phyloP scores from a whole-genome alignment of 2,329 filamentous ascomycete genomes.

The Fusarium tjaetaba region DNA sequence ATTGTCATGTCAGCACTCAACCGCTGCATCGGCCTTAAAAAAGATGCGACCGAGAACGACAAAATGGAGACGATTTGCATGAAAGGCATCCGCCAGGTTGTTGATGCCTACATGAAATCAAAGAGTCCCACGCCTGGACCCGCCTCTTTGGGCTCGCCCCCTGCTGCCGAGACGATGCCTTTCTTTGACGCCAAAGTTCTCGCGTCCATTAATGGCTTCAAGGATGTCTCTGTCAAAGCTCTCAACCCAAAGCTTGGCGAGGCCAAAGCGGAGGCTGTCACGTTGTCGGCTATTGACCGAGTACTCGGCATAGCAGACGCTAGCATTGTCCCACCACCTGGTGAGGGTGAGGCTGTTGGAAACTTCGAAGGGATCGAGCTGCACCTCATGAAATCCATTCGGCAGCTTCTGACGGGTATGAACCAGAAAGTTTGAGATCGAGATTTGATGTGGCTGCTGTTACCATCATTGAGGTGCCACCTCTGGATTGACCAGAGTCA shows the following conservation, averaged over 20 bases:
- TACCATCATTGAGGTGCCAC: neutral
- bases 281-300: slow-evolving; percentile 62
- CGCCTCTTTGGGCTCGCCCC: slow-evolving; percentile 38
- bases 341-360: slow-evolving; percentile 46
- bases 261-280: slow-evolving; percentile 56
- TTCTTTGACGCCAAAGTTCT: slow-evolving; percentile 55
- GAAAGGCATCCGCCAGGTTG: slow-evolving; percentile 54
- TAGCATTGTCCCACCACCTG: slow-evolving; percentile 52
- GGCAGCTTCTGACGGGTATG: slow-evolving; percentile 53
- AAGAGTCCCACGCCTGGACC: slow-evolving; percentile 49
- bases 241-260: slow-evolving; percentile 54
- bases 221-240: slow-evolving; percentile 56
- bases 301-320: slow-evolving; percentile 59
- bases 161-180: slow-evolving; percentile 38
- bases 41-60: slow-evolving; percentile 55
- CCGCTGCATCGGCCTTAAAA: slow-evolving; percentile 60
- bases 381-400: slow-evolving; percentile 54
- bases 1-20: slow-evolving; percentile 65
- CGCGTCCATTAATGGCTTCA: slow-evolving; percentile 56
- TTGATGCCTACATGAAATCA: slow-evolving; percentile 55
- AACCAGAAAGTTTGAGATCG: slow-evolving; percentile 49
- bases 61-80: slow-evolving; percentile 60
- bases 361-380: slow-evolving; percentile 54
- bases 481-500: neutral
- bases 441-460: neutral